Conservation (phyloP, 1,284 basidiomycete genomes). For the Quambalaria eucalypti region DNA sequence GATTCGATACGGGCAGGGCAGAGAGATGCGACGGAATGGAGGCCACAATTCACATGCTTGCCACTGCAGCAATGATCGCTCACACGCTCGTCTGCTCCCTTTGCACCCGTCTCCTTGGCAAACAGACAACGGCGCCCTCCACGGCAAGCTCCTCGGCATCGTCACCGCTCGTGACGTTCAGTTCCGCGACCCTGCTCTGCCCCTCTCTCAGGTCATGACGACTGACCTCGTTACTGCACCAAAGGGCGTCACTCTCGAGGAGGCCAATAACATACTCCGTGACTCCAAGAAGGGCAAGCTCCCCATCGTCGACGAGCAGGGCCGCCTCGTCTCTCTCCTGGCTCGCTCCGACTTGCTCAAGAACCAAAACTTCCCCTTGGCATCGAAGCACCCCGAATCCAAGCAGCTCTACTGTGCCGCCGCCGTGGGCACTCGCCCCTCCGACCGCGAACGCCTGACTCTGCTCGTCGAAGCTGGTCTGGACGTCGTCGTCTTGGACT, state of each 20-base stretch:
- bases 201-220: constrained; percentile 86
- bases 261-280: constrained; percentile 90
- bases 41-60: too few relatives aligned
- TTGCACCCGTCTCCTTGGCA: constrained; percentile 1
- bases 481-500: constrained; percentile 90
- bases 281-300: constrained; percentile 97
- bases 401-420: constrained; percentile 97
- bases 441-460: constrained; percentile 73
- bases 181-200: constrained; percentile 65
- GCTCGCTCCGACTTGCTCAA: constrained; percentile 88
- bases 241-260: constrained; percentile 56
- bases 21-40: too few relatives aligned
- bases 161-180: constrained; percentile 94
- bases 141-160: constrained; percentile 84
- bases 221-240: constrained; percentile 41
- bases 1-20: too few relatives aligned
- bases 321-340: constrained; percentile 38
- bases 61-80: neutral
- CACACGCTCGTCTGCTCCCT: too few relatives aligned
- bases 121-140: constrained; percentile 74
- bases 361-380: constrained; percentile 92
- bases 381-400: constrained; percentile 78
- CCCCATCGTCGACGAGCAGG: constrained; percentile 49
- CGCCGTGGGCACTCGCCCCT: constrained; percentile 86
- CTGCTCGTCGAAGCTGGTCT: constrained; percentile 87